Evolutionary conservation across 306 rosid species (phyloP).

Genomic region (Glycine tomentella): DNA sequence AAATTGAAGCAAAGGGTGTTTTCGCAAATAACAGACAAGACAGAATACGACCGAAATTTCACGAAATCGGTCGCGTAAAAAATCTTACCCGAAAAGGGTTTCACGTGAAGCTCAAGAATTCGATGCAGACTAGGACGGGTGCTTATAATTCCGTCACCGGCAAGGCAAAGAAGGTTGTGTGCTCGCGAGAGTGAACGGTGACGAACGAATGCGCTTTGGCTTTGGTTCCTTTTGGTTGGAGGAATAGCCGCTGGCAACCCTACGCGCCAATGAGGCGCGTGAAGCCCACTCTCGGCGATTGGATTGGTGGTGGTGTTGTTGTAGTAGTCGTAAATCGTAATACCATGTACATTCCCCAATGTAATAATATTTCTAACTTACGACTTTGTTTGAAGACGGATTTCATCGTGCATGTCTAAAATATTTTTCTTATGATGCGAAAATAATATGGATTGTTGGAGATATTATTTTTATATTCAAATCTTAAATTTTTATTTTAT

Average conservation of each 20-base stretch:
- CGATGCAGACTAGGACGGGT: constrained; percentile 38
- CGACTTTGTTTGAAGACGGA: not conserved
- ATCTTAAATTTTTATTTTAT: too few relatives aligned
- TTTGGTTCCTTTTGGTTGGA: constrained; percentile 11
- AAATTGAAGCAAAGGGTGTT: constrained; percentile 33
- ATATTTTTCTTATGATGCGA: too few relatives aligned
- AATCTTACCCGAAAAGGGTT: constrained; percentile 52
- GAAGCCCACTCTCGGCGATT: not conserved
- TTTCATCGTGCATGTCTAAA: too few relatives aligned
- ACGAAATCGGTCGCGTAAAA: constrained; percentile 39
- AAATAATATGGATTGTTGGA: too few relatives aligned
- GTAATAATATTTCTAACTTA: not conserved
- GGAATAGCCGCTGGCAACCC: not conserved
- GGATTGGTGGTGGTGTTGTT: not conserved
- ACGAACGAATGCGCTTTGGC: constrained; percentile 58
- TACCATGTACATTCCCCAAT: not conserved
- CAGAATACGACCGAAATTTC: not conserved
- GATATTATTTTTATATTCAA: too few relatives aligned
- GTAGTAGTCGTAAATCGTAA: not conserved
- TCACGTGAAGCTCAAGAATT: constrained; percentile 35
- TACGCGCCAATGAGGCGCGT: constrained; percentile 61
- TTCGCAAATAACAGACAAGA: constrained; percentile 26
- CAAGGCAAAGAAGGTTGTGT: constrained; percentile 29
- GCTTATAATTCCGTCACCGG: constrained; percentile 71
- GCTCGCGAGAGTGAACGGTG: constrained; percentile 55